Evolutionary conservation across 139 green algal species (phyloP), one percentile per base, ranked within the genome.

Genomic region (Chlorella sorokiniana): DNA sequence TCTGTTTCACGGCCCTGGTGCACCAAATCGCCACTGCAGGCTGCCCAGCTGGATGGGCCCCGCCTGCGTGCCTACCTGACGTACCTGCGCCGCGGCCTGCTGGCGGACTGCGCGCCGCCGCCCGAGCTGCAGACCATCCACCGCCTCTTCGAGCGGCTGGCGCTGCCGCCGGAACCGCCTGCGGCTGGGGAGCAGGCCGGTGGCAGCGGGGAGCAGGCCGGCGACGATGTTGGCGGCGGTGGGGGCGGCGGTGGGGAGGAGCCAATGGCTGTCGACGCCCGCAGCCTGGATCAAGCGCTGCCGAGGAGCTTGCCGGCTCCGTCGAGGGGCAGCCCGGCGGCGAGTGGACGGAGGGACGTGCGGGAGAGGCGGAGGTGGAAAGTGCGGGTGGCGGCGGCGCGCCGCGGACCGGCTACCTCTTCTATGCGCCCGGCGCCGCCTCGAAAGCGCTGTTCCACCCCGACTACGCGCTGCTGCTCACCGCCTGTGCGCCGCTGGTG

Each of bases 381-480:
- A 40, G 51, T n/a, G 23, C 31, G 40, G 5, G 33, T 1, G 14
- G n/a, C 73, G 37, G 52, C 45, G 27, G 52, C 51, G 48, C 9
- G 6, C 31, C 2, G 20, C 20, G 33, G 35, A 18, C 33, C 0
- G 1, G 7, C 4, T 83, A 83, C 51, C 68, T 40, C 1, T 68
- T 78, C 41, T 83, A 75, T 29, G 78, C 65, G 4, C 33, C 41
- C 5, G 44, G 11, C 31, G 31, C 40, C 16, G 7, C 25, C 22
- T 16, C 27, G 14, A 38, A 33, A 35, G 78, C 51, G 33, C 54
- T 69, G 52, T 70, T 84, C 44, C 79, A 75, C 44, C 40, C 69
- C 8, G 69, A 84, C 20, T 84, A 84, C 42, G 79, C 59, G 0
- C 25, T 63, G 18, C 44, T 79, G 52, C 54, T 84, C 37, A 62